Evolutionary conservation across 345 rosid genomes (phyloP), one percentile per base, ranked within the genome.

Genomic region (Salix suchowensis): DNA sequence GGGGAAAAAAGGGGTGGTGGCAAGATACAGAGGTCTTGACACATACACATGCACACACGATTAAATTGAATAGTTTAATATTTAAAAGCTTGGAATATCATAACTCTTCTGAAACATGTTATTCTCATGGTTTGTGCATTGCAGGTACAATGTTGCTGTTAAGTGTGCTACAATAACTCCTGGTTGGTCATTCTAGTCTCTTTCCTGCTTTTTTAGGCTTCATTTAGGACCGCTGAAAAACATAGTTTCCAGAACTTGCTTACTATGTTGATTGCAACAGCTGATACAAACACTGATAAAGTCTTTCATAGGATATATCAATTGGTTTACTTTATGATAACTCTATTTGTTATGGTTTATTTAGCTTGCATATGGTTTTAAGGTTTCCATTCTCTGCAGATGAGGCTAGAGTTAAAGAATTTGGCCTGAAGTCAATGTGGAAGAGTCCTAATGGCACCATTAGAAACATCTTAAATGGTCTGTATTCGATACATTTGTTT

Each of bases 371-470:
- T 42, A 5, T 73, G 11, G 8, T 64, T 74, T 40, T 65, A 3
- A 46, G 50, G 15, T 26, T 77, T 24, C 40, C 39, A n/a, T 82
- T 48, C 64, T 67, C 52, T 89, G 87, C 88, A 96, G 99, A 96
- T 86, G 98, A 96, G 86, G 82, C 90, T 39, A 89, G 99, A 89
- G 94, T 96, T 75, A 93, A 93, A 80, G 99, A 96, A 83, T 96
- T 93, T 85, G 91, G 89, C 80, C 82, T 96, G 83, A 91, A 89
- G 78, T 83, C 92, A 66, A 92, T 93, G 98, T 92, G 97, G 97
- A 91, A 93, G 86, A 96, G 97, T 84, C 99, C 99, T 50, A 96
- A 96, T 85, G 99, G 99, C 82, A 93, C 99, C 23, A 96, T 96
- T 80, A 89, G 98, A 78, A 96, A 96, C 91, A 96, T 96, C 76